These are phyloP conservation scores for Ascoidea tarda DNA, from an alignment of 805 yeast genomes.

Conservation along the genomic window DNA sequence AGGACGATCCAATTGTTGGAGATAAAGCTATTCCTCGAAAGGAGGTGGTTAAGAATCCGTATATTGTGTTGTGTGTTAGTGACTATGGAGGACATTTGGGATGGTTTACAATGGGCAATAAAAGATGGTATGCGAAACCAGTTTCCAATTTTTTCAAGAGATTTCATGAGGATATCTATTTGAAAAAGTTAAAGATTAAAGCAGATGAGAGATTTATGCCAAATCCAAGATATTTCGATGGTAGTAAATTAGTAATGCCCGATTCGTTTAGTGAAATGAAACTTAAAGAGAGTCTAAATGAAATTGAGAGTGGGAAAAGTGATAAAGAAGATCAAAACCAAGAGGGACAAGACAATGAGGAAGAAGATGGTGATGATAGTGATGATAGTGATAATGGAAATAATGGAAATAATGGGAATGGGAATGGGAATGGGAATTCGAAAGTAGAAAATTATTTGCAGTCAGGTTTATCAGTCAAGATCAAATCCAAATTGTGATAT, in stretches of 20 bases:
- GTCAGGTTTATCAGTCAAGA: too few relatives aligned
- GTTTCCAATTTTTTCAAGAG: slow-evolving; percentile 26
- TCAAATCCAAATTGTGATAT: too few relatives aligned
- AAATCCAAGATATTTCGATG: background rate
- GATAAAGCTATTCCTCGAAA: slow-evolving; percentile 32
- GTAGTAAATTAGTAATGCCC: slow-evolving; percentile 1
- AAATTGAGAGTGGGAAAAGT: too few relatives aligned
- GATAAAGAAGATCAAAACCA: too few relatives aligned
- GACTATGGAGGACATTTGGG: slow-evolving; percentile 73
- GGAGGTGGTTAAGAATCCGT: slow-evolving; percentile 44
- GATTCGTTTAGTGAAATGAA: background rate
- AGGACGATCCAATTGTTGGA: slow-evolving; percentile 68
- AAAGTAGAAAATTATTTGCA: too few relatives aligned
- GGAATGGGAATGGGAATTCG: too few relatives aligned
- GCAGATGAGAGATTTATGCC: slow-evolving; percentile 1
- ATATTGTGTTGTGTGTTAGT: slow-evolving; percentile 40
- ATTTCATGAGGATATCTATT: slow-evolving; percentile 17
- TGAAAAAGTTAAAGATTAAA: background rate
- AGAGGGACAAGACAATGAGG: too few relatives aligned
- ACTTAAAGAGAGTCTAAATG: too few relatives aligned
- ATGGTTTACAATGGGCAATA: slow-evolving; percentile 49
- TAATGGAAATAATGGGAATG: too few relatives aligned
- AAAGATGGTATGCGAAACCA: slow-evolving; percentile 54
- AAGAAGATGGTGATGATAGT: too few relatives aligned
- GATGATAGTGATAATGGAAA: too few relatives aligned